These are phyloP conservation scores for Apiospora hydei DNA, from an alignment of 2,329 filamentous ascomycete genomes.

Conservation along the genomic window DNA sequence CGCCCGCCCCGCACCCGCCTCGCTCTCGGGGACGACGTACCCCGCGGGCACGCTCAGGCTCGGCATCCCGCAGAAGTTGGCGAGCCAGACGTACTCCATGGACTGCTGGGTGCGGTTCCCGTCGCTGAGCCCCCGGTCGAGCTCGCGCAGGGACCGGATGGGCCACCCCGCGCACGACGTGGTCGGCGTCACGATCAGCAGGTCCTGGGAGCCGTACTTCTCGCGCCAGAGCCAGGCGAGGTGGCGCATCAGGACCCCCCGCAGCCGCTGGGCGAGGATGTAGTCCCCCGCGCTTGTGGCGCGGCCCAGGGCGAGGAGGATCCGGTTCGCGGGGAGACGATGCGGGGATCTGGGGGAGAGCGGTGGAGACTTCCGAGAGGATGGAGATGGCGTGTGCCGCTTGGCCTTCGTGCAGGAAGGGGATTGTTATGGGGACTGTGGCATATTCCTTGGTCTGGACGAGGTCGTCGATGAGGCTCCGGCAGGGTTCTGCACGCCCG, in stretches of 20 bases:
- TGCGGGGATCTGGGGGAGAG: conserved; percentile 51
- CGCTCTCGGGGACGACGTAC: conserved; percentile 48
- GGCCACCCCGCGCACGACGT: conserved; percentile 58
- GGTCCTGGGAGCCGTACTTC: conserved; percentile 61
- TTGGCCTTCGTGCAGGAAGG: conserved; percentile 68
- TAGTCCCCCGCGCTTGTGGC: conserved; percentile 72
- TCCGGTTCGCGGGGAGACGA: conserved; percentile 68
- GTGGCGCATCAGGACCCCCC: conserved; percentile 74
- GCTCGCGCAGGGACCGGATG: conserved; percentile 46
- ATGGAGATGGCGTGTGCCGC: conserved; percentile 78
- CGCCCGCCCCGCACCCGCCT: conserved; percentile 40
- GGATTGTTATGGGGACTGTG: conserved; percentile 63
- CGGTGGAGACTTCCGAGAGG: conserved; percentile 64
- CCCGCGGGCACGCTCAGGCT: conserved; percentile 55
- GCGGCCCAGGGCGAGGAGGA: conserved; percentile 70
- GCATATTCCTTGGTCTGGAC: conserved; percentile 59
- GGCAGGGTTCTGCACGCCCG: conserved; percentile 50
- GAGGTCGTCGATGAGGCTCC: conserved; percentile 59
- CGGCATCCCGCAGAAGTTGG: conserved; percentile 58
- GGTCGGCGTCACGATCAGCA: conserved; percentile 76
- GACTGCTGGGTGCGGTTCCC: conserved; percentile 53
- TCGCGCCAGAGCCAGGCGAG: conserved; percentile 68
- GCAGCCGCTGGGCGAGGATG: conserved; percentile 73
- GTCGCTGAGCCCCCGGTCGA: conserved; percentile 52
- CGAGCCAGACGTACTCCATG: conserved; percentile 60